Evolutionary conservation across 2,329 filamentous ascomycete genomes (phyloP).

Genomic region (Arthrocladium fulminans): DNA sequence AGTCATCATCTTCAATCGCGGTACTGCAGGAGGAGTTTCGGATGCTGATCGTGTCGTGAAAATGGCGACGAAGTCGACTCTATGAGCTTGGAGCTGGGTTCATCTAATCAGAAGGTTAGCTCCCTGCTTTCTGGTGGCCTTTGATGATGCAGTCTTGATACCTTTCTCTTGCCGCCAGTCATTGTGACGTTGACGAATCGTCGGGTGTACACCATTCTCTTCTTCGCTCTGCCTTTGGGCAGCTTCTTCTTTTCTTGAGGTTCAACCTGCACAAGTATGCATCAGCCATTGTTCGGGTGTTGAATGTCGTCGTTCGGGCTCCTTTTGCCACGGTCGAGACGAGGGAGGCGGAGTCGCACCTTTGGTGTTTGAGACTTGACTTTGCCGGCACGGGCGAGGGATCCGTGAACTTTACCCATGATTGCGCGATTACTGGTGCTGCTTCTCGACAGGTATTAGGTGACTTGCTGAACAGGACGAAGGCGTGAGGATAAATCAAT

Average conservation of each 20-base stretch:
- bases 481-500: background rate
- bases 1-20: background rate
- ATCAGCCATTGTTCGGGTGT: background rate
- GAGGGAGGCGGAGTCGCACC: constrained; percentile 47
- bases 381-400: constrained; percentile 86
- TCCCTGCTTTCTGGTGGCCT: too few relatives aligned
- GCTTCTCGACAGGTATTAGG: constrained; percentile 11
- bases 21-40: background rate
- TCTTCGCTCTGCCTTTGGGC: constrained; percentile 95
- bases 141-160: constrained; percentile 11
- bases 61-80: too few relatives aligned
- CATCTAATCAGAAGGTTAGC: too few relatives aligned
- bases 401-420: constrained; percentile 86
- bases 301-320: background rate
- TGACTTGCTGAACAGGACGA: constrained; percentile 8
- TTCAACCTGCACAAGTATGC: constrained; percentile 55
- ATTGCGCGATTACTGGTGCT: constrained; percentile 39
- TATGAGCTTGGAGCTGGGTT: too few relatives aligned
- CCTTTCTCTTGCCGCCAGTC: constrained; percentile 98
- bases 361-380: constrained; percentile 93
- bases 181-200: constrained; percentile 98
- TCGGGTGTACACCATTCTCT: constrained; percentile 92
- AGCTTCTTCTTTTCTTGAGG: constrained; percentile 91
- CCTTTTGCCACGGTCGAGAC: background rate
- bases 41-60: background rate